These are phyloP conservation scores for Trypethelium eluteriae DNA, from an alignment of 495 filamentous ascomycete species.

Conservation along the genomic window DNA sequence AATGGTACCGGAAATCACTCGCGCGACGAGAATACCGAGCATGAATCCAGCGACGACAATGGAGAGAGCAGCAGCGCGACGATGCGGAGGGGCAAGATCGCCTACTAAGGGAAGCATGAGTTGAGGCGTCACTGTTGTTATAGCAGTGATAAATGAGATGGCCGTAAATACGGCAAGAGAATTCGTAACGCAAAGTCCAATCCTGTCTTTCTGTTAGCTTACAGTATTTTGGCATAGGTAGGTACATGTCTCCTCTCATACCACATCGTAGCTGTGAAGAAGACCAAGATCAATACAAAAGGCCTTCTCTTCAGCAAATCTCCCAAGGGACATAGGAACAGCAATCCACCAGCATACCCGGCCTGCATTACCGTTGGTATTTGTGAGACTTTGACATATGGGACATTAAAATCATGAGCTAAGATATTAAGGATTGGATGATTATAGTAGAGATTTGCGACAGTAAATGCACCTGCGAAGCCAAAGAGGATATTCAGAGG, in stretches of 20 bases:
- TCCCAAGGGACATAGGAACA: constrained; percentile 71
- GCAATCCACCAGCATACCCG: constrained; percentile 66
- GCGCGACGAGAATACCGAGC: constrained; percentile 68
- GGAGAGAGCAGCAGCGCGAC: constrained; percentile 58
- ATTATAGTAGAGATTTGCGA: constrained; percentile 67
- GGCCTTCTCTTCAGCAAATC: constrained; percentile 63
- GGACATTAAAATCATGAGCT: constrained; percentile 53
- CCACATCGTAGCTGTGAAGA: constrained; percentile 58
- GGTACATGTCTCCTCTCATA: constrained; percentile 24
- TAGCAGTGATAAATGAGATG: constrained; percentile 59
- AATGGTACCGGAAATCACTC: constrained; percentile 67
- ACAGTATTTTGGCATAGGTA: not conserved
- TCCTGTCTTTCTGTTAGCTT: constrained; percentile 31
- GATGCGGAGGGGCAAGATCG: constrained; percentile 64
- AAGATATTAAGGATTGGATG: constrained; percentile 61
- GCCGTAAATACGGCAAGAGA: constrained; percentile 57
- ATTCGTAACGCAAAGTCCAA: constrained; percentile 62
- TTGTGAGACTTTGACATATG: constrained; percentile 38
- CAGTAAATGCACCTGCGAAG: constrained; percentile 47
- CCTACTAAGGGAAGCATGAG: constrained; percentile 78
- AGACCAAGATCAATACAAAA: constrained; percentile 60
- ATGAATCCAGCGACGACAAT: constrained; percentile 73
- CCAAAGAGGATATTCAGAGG: constrained; percentile 53
- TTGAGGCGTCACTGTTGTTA: constrained; percentile 80
- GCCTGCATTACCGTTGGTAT: constrained; percentile 75